Conservation (phyloP, 129 eudicot species). For the Pittosporum tobira region DNA sequence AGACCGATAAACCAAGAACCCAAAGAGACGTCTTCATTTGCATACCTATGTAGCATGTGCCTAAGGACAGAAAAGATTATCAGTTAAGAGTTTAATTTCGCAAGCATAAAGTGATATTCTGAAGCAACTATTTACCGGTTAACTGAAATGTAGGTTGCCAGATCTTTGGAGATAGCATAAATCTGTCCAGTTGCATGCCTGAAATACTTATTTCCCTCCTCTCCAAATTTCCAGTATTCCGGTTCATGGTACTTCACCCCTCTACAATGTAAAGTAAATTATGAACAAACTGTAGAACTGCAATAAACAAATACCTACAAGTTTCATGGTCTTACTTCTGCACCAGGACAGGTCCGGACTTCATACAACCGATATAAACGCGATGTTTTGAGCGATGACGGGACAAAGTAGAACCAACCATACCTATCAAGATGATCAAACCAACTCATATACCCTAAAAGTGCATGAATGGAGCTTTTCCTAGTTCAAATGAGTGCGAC, state of each 20-base stretch:
- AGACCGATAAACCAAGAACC: slow-evolving; percentile 95
- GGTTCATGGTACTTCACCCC: slow-evolving; percentile 93
- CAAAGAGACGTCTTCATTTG: slow-evolving; percentile 85
- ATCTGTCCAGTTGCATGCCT: slow-evolving; percentile 94
- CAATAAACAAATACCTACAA: not conserved
- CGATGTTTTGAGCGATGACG: slow-evolving; percentile 72
- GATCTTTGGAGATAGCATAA: slow-evolving; percentile 74
- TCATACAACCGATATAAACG: slow-evolving; percentile 87
- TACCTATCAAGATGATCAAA: slow-evolving; percentile 32
- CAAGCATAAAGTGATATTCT: not conserved
- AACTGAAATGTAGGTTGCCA: slow-evolving; percentile 75
- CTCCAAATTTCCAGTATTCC: slow-evolving; percentile 93
- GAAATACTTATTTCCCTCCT: slow-evolving; percentile 86
- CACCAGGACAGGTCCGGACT: slow-evolving; percentile 88
- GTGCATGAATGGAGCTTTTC: no score
- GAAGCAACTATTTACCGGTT: slow-evolving; percentile 45
- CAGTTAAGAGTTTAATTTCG: not conserved
- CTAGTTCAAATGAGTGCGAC: not conserved
- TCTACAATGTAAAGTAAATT: slow-evolving; percentile 23
- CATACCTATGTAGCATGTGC: slow-evolving; percentile 67
- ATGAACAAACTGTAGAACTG: not conserved
- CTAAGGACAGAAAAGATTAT: slow-evolving; percentile 21
- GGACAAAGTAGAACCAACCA: slow-evolving; percentile 57
- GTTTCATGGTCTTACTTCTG: slow-evolving; percentile 41
- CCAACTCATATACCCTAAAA: not conserved